Base-by-base conservation (phyloP, 345 rosid species). In the Arabis hirsuta region DNA sequence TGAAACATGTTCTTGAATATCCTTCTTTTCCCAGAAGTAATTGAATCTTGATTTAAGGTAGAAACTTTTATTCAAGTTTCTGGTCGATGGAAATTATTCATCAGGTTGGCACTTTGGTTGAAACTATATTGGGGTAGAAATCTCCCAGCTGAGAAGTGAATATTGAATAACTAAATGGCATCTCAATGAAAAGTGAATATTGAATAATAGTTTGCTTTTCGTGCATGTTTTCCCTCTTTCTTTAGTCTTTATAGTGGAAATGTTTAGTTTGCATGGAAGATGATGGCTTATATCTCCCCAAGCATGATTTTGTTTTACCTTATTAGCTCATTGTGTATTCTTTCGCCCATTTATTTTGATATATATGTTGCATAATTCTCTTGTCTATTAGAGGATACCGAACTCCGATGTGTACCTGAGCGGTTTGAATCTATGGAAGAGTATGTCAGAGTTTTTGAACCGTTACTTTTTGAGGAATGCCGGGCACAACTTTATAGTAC, bases 391-490 rank as follows among this genome's bases (percentile, higher is more conserved):
- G 98, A 88, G 84, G 99, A 92, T 63, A 79, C 94, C 67, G 98
- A 92, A 42, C 92, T 95, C 60, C 96, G 87, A 55, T 81, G 87
- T 61, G 98, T 95, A 71, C 99, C 99, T 19, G 97, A 94, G 50
- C 82, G 75, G 67, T 95, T 95, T 84, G 99, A 90, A 69, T 95
- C 94, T 51, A 82, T 82, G 55, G 99, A 92, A 64, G 98, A 92
- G 36, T 95, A 95, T 76, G 88, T 87, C 6, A 85, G 88, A 82
- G 98, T 95, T 29, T 95, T 95, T 86, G 99, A 95, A 78, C 99
- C 99, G 67, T 73, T 95, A 79, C 99, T 95, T 79, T 95, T 95
- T 73, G 99, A 95, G 84, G 99, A 95, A 76, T 95, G 99, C 65
- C 97, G 99, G 65, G 99, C 99, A 34, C 98, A 95, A 63, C 90